Evolutionary conservation across 306 rosid species (phyloP).

Genomic region (Acacia confusa): DNA sequence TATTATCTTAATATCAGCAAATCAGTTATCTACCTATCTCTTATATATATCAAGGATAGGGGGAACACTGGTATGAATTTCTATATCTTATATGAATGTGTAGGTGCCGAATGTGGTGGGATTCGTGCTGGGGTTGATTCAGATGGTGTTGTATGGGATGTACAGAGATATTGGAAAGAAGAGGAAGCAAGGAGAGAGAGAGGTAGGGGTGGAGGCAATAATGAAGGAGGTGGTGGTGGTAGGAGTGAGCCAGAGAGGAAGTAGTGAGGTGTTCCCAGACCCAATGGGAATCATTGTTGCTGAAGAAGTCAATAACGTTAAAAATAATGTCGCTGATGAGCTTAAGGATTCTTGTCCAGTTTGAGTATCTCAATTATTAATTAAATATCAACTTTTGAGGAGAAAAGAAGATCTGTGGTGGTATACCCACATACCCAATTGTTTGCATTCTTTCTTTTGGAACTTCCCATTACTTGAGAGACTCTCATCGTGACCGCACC

Average conservation of each 20-base stretch:
- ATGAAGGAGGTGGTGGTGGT: conserved; percentile 17
- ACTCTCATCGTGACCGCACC: neutral
- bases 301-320: neutral
- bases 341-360: neutral
- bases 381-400: neutral
- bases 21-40: no score
- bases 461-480: neutral
- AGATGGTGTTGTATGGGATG: conserved; percentile 62
- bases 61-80: no score
- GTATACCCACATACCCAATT: neutral
- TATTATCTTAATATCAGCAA: no score
- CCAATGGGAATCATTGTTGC: neutral
- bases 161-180: conserved; percentile 43
- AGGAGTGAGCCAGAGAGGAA: conserved; percentile 11
- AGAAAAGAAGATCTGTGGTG: neutral
- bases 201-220: conserved; percentile 9
- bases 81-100: neutral
- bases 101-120: conserved; percentile 82
- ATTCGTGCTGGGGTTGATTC: conserved; percentile 59
- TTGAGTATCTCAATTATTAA: neutral
- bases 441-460: neutral
- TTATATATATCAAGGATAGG: no score
- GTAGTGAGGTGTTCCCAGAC: conserved; percentile 16
- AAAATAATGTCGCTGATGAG: neutral
- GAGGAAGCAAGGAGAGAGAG: conserved; percentile 8